phyloP scores from a whole-genome alignment of 2,329 filamentous ascomycete genomes.

The Hawksworthiomyces lignivorus region DNA sequence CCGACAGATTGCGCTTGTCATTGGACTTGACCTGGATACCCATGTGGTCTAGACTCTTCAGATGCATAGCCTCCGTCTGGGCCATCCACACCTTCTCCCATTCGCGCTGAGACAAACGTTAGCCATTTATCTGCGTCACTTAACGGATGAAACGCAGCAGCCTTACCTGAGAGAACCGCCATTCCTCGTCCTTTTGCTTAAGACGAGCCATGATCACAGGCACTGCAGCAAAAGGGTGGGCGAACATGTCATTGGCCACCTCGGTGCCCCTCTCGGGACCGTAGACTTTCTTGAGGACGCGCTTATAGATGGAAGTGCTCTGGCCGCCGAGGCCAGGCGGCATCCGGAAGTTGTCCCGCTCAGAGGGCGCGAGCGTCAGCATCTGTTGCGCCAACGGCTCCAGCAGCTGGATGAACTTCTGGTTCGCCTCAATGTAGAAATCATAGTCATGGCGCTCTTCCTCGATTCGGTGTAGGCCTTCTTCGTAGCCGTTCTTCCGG shows the following conservation, averaged over 20 bases:
- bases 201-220: conserved; percentile 81
- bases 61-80: conserved; percentile 90
- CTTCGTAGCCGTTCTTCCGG: conserved; percentile 91
- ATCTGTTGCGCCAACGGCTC: conserved; percentile 92
- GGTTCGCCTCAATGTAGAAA: conserved; percentile 93
- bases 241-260: conserved; percentile 82
- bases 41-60: conserved; percentile 95
- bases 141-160: no score
- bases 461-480: conserved; percentile 90
- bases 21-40: conserved; percentile 79
- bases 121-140: background rate
- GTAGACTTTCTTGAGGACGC: conserved; percentile 96
- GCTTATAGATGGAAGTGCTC: conserved; percentile 93
- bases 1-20: conserved; percentile 86
- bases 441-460: conserved; percentile 98
- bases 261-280: conserved; percentile 74
- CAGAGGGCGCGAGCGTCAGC: conserved; percentile 65
- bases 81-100: conserved; percentile 99
- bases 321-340: conserved; percentile 80
- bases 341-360: conserved; percentile 69
- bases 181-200: conserved; percentile 95
- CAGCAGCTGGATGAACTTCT: conserved; percentile 89
- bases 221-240: conserved; percentile 75
- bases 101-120: conserved; percentile 55
- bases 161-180: conserved; percentile 77